Base-by-base conservation (phyloP, 352 stramenopile genomes). In the Elongisporangium senticosum region DNA sequence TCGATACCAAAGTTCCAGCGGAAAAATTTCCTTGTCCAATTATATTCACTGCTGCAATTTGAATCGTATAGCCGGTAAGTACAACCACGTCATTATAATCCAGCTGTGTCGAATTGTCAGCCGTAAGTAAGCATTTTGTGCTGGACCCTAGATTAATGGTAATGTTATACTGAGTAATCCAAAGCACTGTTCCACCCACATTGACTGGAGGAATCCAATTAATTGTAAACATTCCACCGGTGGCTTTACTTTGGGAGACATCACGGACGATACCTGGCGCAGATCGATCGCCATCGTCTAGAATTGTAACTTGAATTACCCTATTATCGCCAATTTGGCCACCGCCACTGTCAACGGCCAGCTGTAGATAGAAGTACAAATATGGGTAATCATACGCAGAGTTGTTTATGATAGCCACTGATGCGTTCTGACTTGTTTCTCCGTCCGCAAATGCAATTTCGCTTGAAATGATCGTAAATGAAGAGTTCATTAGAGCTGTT, bases 201-300 rank as follows among this genome's bases (percentile, higher is more conserved):
- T 87, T 89, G 3, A 67, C n/a, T 0, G 77, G 77, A n/a, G 67
- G 43, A 2, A 37, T 47, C 79, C 79, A 89, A 0, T 54, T 47
- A 0, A 89, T 33, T 20, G 22, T 43, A 3, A 87, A 49, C 71
- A 86, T 69, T 0, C 77, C 79, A 20, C 79, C 79, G 0, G 79
- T 89, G 8, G 63, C 65, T 39, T 62, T 64, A 4, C 55, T 47
- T 7, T 75, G 19, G 0, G 28, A 49, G 11, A 68, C 28, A 13
- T 59, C 23, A 0, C 33, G 51, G 21, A 86, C 63, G 7, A 21
- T 7, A 17, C 77, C 79, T 19, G 79, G 79, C 1, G 49, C 49
- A 21, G 75, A 87, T 7, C 10, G 59, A 56, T 89, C 79, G 1
- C 76, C 71, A 40, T 89, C 71, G 59, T 89, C 77, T 19, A 61